Evolutionary conservation across 768 basidiomycete genomes (phyloP).

Genomic region (Tulasnella sp.): DNA sequence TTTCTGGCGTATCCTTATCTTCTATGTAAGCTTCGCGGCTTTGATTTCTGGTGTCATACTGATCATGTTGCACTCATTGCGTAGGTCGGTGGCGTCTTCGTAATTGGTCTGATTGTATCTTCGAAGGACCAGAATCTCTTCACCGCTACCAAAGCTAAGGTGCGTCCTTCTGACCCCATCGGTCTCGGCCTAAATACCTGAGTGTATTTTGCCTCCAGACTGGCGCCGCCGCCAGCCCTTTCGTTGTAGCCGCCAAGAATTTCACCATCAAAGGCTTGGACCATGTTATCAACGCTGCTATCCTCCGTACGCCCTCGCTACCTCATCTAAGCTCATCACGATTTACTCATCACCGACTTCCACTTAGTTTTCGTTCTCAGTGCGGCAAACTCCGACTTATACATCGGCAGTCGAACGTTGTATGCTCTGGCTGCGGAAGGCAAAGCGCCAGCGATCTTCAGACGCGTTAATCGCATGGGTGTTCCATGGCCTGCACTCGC

Average conservation of each 20-base stretch:
- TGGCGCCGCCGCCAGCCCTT: constrained; percentile 51
- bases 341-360: neutral
- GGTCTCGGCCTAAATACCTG: neutral
- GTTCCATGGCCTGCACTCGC: constrained; percentile 33
- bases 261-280: constrained; percentile 48
- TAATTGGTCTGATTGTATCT: constrained; percentile 60
- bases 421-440: constrained; percentile 20
- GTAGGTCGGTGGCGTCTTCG: constrained; percentile 39
- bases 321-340: neutral
- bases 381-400: constrained; percentile 51
- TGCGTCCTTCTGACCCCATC: neutral
- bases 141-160: constrained; percentile 28
- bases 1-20: constrained; percentile 42
- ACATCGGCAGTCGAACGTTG: constrained; percentile 26
- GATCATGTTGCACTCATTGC: neutral
- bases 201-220: constrained; percentile 14
- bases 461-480: constrained; percentile 18
- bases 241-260: constrained; percentile 40
- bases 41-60: neutral
- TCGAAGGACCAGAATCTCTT: constrained; percentile 37
- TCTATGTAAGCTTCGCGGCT: constrained; percentile 44
- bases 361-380: constrained; percentile 30
- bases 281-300: constrained; percentile 44
- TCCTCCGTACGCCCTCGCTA: neutral
- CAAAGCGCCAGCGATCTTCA: constrained; percentile 19